A percentile compares a stretch with the other conserved stretches of the same genome.
Conservation (phyloP, 1,284 basidiomycete species). For the Vanrija sp. region DNA sequence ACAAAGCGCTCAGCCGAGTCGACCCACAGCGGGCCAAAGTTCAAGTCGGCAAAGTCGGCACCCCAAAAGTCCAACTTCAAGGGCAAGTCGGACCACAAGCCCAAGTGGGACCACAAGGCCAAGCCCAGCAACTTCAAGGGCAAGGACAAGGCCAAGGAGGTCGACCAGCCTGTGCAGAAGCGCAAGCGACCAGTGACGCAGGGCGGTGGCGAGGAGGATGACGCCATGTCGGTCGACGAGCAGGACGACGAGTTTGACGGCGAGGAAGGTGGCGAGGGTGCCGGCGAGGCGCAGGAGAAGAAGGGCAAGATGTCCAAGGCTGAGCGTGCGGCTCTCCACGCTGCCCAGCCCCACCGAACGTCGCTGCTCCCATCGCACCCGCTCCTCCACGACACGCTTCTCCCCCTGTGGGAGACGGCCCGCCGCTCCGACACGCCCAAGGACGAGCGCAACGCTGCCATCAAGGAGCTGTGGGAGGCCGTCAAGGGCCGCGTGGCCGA, state of each 20-base stretch:
- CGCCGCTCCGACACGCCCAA: conserved; percentile 66
- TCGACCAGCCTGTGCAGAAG: conserved; percentile 4
- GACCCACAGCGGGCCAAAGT: background rate
- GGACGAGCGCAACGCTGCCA: conserved; percentile 67
- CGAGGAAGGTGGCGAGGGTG: conserved; percentile 21
- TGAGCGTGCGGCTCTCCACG: conserved; percentile 42
- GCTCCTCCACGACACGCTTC: conserved; percentile 63
- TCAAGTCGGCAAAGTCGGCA: conserved; percentile 5
- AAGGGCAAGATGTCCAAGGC: conserved; percentile 32
- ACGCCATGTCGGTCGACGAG: conserved; percentile 17
- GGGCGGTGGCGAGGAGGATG: conserved; percentile 33
- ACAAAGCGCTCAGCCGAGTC: conserved; percentile 15
- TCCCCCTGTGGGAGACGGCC: conserved; percentile 71
- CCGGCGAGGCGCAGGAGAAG: conserved; percentile 26
- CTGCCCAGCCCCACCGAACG: conserved; percentile 53
- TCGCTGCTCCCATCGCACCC: conserved; percentile 72
- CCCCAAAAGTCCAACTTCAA: no score
- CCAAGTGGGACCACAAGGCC: conserved; percentile 5
- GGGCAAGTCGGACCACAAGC: background rate
- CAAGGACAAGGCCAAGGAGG: conserved; percentile 1
- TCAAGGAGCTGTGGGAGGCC: conserved; percentile 65
- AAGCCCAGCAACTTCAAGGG: background rate
- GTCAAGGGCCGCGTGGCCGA: conserved; percentile 75
- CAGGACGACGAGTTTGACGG: conserved; percentile 24
- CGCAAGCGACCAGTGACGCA: conserved; percentile 37